Conservation (phyloP, 148 eudicot species). For the Rheum nobile region DNA sequence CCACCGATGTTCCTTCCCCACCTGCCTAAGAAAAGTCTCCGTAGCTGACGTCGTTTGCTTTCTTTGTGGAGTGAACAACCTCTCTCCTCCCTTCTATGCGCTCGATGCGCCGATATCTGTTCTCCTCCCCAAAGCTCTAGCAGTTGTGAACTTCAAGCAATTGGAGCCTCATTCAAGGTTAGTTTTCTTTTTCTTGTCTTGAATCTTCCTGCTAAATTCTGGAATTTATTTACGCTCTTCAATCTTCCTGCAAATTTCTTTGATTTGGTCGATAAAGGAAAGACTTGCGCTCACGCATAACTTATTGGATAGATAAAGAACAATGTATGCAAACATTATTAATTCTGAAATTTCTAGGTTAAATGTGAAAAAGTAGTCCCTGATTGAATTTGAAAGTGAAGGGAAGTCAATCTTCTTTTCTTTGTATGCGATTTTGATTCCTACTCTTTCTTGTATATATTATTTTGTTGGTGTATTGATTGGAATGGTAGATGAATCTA, state of each 20-base stretch:
- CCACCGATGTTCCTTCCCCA: background rate
- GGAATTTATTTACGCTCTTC: background rate
- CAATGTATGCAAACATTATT: no score
- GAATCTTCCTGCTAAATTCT: background rate
- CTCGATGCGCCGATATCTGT: slow-evolving; percentile 34
- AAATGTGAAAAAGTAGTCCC: no score
- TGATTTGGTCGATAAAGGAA: no score
- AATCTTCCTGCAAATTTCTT: no score
- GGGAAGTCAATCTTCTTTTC: no score
- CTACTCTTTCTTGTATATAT: no score
- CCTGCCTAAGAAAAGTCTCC: slow-evolving; percentile 54
- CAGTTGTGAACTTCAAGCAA: slow-evolving; percentile 41
- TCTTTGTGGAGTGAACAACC: slow-evolving; percentile 42
- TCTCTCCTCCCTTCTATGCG: slow-evolving; percentile 29
- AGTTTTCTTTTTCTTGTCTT: background rate
- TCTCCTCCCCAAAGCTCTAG: slow-evolving; percentile 25
- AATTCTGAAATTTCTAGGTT: no score
- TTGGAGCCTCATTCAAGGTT: slow-evolving; percentile 71
- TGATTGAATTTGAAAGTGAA: no score
- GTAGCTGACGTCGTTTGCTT: slow-evolving; percentile 58
- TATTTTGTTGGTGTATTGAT: no score
- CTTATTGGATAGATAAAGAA: no score
- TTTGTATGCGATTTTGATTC: no score
- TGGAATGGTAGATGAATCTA: background rate
- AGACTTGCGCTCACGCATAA: no score